A percentile compares a stretch with the other conserved stretches of the same genome.
phyloP scores from a whole-genome alignment of 1,284 basidiomycete species.

The Kwoniella shivajii region DNA sequence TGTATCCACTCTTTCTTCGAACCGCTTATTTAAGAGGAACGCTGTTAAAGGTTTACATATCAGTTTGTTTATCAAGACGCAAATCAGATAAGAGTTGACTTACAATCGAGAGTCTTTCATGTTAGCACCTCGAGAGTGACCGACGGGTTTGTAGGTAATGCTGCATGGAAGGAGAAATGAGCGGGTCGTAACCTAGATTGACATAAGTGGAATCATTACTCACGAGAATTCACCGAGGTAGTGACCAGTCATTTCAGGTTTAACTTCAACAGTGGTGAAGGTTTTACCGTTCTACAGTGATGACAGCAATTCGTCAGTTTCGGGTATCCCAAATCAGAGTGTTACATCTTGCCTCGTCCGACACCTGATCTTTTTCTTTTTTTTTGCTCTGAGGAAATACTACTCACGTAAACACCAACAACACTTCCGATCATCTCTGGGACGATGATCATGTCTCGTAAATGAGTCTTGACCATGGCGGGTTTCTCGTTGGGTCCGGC shows the following conservation, averaged over 20 bases:
- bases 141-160: constrained; percentile 96
- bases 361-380: neutral
- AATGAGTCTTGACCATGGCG: constrained; percentile 96
- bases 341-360: neutral
- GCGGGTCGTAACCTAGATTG: neutral
- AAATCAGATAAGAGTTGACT: constrained; percentile 14
- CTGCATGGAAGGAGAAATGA: constrained; percentile 57
- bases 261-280: constrained; percentile 97
- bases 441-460: constrained; percentile 99
- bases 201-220: constrained; percentile 12
- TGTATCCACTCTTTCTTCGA: neutral
- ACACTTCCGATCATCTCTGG: constrained; percentile 99
- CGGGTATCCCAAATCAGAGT: neutral
- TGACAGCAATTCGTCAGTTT: neutral
- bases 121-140: constrained; percentile 95
- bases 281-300: constrained; percentile 62
- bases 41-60: constrained; percentile 57
- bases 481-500: constrained; percentile 98
- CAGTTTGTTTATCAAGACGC: neutral
- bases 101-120: constrained; percentile 65
- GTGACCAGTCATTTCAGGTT: constrained; percentile 99
- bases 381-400: neutral
- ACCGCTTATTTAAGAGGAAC: constrained; percentile 63
- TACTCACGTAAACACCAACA: constrained; percentile 81
- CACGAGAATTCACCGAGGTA: constrained; percentile 87